Evolutionary conservation across 139 green algal species (phyloP), one percentile per base, ranked within the genome.

Genomic region (Picochlorum sp.): DNA sequence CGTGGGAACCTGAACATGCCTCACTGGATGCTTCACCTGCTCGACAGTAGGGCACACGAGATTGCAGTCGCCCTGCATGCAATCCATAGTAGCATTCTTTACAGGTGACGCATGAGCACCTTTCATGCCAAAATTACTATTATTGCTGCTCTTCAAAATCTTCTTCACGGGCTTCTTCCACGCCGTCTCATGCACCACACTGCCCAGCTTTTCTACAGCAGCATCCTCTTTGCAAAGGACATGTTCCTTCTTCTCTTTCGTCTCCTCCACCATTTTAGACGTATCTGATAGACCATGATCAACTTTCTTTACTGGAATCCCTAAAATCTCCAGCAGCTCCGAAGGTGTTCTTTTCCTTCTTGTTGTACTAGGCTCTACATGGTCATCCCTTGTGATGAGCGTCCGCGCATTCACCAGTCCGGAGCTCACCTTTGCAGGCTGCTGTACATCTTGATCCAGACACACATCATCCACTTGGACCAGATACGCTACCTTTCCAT

Each of bases 1-100:
- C 18, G 76, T 60, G 0, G 80, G 75, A 4, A 86, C 65, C 2
- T 24, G 58, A 11, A 76, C 63, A 3, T 45, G 45, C 2, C 80
- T 63, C n/a, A 21, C 47, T 20, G 47, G 34, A 41, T 41, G 34
- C 34, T 41, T 41, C 34, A 41, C 34, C 34, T 41, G 8, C 34
- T 41, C 34, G 8, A 41, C 34, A 41, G 34, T 41, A 41, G 34
- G 34, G 8, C 34, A 41, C 0, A 41, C 34, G 2, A 41, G 34
- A 41, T 41, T 41, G 6, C 34, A 41, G 7, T 41, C 34, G 34
- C 34, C 34, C 34, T 41, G 34, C 34, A 41, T 13, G 34, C 34
- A 41, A 14, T 41, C 34, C 34, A 11, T 41, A 41, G 0, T 11
- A 41, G 34, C 34, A 41, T 41, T 41, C 34, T 41, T 11, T 11